Evolutionary conservation across 1,284 basidiomycete species (phyloP), one percentile per base, ranked within the genome.

Genomic region (Rhodotorula sp.): DNA sequence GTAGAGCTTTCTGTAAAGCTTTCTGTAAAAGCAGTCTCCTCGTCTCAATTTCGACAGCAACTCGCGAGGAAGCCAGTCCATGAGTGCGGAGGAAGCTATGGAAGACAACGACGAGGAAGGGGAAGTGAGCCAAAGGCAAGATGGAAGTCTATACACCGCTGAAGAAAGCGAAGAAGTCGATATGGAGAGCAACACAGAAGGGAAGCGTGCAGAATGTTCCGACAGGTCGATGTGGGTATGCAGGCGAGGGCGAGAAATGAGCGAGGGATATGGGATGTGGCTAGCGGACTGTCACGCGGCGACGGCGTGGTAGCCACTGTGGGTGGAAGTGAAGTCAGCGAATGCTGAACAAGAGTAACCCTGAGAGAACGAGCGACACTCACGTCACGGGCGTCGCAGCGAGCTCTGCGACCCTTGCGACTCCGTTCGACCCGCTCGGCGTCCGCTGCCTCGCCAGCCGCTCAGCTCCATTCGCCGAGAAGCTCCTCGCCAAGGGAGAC

Each of bases 401-500:
- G 1, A 65, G n/a, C 15, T 65, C 64, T 6, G 47, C 62, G 22
- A 56, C 62, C 31, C 62, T 31, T 54, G 58, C 64, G 6, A 59
- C 44, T 2, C 63, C 48, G 22, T 34, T 50, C 31, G 44, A 7
- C 11, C 31, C 40, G 24, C 51, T 55, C 31, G 64, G 64, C 44
- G 64, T 56, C 40, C 64, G 31, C 46, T 24, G 8, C 22, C 64
- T 20, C 11, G 52, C 31, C 26, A 30, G 34, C 4, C 52, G 30
- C 10, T 53, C 44, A 18, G 34, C 30, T 2, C 62, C 61, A 9
- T 22, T 55, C 10, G 58, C 64, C 13, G 64, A 65, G 53, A 65
- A 60, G 53, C 64, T 65, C 64, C 58, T 55, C 26, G 64, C 64
- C 26, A 65, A 53, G 26, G 64, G 64, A 8, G 24, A 31, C 10